These are phyloP conservation scores for Cyberlindnera bimundalis DNA, from an alignment of 805 yeast genomes.

Conservation along the genomic window DNA sequence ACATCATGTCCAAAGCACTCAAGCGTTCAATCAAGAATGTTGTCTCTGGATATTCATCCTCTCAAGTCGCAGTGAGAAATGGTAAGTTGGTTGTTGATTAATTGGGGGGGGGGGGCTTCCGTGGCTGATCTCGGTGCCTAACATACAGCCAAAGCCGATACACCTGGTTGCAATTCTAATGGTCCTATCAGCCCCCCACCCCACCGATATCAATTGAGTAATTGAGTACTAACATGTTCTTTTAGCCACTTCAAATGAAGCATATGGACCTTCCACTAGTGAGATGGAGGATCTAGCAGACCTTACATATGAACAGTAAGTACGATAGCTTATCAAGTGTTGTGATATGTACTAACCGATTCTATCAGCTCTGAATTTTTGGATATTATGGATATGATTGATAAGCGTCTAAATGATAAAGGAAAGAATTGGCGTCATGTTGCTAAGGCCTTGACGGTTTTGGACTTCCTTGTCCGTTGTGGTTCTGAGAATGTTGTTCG, in stretches of 20 bases:
- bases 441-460: conserved; percentile 83
- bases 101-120: no score
- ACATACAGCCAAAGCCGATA: no score
- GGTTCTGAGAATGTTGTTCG: conserved; percentile 87
- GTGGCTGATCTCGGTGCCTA: neutral
- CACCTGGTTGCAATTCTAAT: neutral
- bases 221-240: conserved; percentile 9
- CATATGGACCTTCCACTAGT: conserved; percentile 74
- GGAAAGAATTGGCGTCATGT: conserved; percentile 98
- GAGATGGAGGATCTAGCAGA: conserved; percentile 83
- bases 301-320: conserved; percentile 56
- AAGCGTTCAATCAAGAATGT: conserved; percentile 79
- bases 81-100: conserved; percentile 20
- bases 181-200: no score
- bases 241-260: conserved; percentile 79
- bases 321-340: no score
- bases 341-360: conserved; percentile 6
- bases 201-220: no score
- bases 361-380: conserved; percentile 59
- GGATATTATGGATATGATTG: conserved; percentile 92
- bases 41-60: conserved; percentile 76
- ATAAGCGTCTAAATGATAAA: conserved; percentile 87
- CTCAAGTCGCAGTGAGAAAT: conserved; percentile 85
- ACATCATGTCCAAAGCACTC: conserved; percentile 65
- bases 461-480: conserved; percentile 79